Base-by-base conservation (phyloP, 2,329 filamentous ascomycete species). In the Alternaria novae-zelandiae region DNA sequence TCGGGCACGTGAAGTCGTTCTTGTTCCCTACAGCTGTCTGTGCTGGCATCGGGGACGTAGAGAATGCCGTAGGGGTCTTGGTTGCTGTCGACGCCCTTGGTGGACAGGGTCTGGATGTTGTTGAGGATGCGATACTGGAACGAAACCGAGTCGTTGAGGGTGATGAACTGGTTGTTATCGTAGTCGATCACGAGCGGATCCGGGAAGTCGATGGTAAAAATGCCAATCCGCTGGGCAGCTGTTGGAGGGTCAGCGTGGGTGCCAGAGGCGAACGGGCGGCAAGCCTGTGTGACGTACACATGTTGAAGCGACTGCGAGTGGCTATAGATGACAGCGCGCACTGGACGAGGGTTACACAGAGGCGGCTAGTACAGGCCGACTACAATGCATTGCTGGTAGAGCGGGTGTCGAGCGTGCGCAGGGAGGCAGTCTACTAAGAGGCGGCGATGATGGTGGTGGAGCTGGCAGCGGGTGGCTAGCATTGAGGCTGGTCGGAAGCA, bases 31-130 rank as follows among this genome's bases (percentile, higher is more conserved):
- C 94, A 97, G 0, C 84, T 80, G 65, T 90, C 86, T 59, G 84
- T 77, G 11, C 74, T 77, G 44, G 97, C 84, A 63, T 90, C 87
- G 5, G 95, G 96, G 3, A 97, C 91, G 78, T 96, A 98, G 61
- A 98, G 86, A 15, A 97, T 86, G 65, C 95, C 95, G 67, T 88
- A 87, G 36, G 96, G 88, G 57, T 88, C 83, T 58, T 86, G 86
- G 67, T 90, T 87, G 43, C 84, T 79, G 30, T 86, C 84, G 56
- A 88, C 85, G 75, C 88, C 89, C 64, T 88, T 91, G 30, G 86
- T 88, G 4, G 92, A 92, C 13, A 97, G 84, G 0, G 93, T 96
- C 47, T 90, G 92, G 55, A 97, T 86, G 71, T 91, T 91, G 61
- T 76, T 77, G 36, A 80, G 55, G 64, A 79, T 76, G 57, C 72